A percentile compares a stretch with the other conserved stretches of the same genome.
phyloP scores from a whole-genome alignment of 495 filamentous ascomycete species.

The Tuber microsphaerosporum region DNA sequence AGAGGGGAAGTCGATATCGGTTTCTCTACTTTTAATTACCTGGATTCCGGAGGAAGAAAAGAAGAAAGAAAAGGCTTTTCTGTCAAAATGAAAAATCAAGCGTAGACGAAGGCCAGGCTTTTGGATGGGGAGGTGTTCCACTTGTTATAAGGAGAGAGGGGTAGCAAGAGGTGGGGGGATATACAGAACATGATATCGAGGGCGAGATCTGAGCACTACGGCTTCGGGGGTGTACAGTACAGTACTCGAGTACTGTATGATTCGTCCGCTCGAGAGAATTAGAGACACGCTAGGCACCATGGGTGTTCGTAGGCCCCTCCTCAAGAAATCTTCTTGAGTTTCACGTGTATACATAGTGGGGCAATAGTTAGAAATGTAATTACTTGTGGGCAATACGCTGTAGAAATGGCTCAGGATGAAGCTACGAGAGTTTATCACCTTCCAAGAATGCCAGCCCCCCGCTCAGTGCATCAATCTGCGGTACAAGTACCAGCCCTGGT shows the following conservation, averaged over 20 bases:
- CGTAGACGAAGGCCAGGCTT: too few relatives aligned
- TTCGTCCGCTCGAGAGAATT: background rate
- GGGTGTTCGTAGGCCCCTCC: background rate
- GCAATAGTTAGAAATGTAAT: background rate
- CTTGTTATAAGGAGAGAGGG: too few relatives aligned
- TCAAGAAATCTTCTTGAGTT: background rate
- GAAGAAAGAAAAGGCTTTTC: background rate
- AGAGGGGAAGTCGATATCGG: background rate
- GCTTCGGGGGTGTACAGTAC: too few relatives aligned
- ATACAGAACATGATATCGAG: too few relatives aligned
- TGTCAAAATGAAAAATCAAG: background rate
- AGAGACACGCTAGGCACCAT: too few relatives aligned
- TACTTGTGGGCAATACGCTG: too few relatives aligned
- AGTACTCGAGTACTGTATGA: too few relatives aligned
- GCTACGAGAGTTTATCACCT: background rate
- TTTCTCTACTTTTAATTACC: too few relatives aligned
- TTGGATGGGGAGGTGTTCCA: too few relatives aligned
- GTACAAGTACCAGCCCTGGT: background rate
- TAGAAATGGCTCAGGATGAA: background rate
- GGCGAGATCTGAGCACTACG: too few relatives aligned
- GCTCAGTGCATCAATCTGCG: background rate
- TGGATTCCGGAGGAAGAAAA: too few relatives aligned
- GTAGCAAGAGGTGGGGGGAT: too few relatives aligned
- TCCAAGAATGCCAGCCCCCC: background rate
- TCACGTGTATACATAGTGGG: background rate